A percentile compares a stretch with the other conserved stretches of the same genome.
Conservation (phyloP, 2,329 filamentous ascomycete genomes). For the Aplosporella prunicola region DNA sequence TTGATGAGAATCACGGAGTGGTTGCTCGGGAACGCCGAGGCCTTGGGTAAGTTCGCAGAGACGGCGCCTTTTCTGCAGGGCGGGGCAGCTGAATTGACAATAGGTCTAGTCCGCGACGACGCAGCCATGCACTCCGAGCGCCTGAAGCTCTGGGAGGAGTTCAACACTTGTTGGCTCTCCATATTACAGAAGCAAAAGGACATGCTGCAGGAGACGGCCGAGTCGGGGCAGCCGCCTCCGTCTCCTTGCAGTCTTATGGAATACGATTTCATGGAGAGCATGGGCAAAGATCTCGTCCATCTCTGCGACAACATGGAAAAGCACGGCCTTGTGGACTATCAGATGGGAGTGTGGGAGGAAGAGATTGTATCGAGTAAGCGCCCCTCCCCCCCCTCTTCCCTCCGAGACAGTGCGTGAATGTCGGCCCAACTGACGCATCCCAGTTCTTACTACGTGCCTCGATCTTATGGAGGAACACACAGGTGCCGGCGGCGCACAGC, state of each 20-base stretch:
- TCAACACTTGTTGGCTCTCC: slow-evolving; percentile 86
- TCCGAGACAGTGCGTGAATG: background rate
- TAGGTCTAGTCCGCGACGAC: slow-evolving; percentile 80
- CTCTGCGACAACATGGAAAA: slow-evolving; percentile 81
- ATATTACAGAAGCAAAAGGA: slow-evolving; percentile 78
- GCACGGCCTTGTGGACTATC: slow-evolving; percentile 92
- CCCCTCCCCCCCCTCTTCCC: background rate
- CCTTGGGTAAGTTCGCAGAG: slow-evolving; percentile 46
- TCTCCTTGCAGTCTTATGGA: slow-evolving; percentile 57
- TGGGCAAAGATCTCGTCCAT: slow-evolving; percentile 73
- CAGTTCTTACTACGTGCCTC: slow-evolving; percentile 46
- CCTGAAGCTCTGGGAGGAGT: slow-evolving; percentile 82
- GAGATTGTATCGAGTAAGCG: slow-evolving; percentile 72
- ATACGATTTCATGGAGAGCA: slow-evolving; percentile 59
- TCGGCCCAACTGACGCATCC: slow-evolving; percentile 4
- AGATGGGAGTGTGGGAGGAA: slow-evolving; percentile 94
- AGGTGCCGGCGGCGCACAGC: slow-evolving; percentile 20
- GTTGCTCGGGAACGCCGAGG: slow-evolving; percentile 55
- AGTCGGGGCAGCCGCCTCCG: slow-evolving; percentile 48
- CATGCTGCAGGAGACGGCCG: slow-evolving; percentile 51
- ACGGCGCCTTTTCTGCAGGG: slow-evolving; percentile 12
- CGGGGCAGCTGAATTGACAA: slow-evolving; percentile 34
- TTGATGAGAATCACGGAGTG: slow-evolving; percentile 57
- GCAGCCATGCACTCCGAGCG: slow-evolving; percentile 64
- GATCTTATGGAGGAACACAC: slow-evolving; percentile 39